Conservation (phyloP, 495 filamentous ascomycete genomes). For the Amorphotheca resinae region DNA sequence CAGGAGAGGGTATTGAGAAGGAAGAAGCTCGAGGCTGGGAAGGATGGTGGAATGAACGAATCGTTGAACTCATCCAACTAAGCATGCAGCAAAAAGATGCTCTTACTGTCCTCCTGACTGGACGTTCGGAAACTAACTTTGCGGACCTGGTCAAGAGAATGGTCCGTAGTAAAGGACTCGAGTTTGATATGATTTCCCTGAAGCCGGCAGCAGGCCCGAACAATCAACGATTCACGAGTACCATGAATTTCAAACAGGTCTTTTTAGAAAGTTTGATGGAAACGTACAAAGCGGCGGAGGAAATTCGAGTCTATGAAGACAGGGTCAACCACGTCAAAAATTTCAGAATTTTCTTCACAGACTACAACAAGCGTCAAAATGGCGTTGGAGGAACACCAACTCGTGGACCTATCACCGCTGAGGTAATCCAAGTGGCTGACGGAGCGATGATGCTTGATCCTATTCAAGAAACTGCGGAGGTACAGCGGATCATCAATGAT, state of each 20-base stretch:
- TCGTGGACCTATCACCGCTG: conserved; percentile 52
- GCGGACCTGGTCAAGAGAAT: conserved; percentile 74
- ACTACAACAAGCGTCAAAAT: conserved; percentile 49
- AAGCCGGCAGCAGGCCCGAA: conserved; percentile 76
- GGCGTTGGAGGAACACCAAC: conserved; percentile 22
- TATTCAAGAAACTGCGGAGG: conserved; percentile 65
- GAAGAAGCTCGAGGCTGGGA: conserved; percentile 80
- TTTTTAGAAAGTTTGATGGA: conserved; percentile 68
- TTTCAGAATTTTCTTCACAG: conserved; percentile 71
- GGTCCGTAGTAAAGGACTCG: conserved; percentile 57
- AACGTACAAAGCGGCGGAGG: conserved; percentile 72
- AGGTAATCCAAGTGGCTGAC: conserved; percentile 84
- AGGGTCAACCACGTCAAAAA: conserved; percentile 50
- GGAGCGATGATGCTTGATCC: conserved; percentile 65
- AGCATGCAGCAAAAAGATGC: conserved; percentile 82
- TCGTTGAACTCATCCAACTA: conserved; percentile 69
- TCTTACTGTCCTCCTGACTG: conserved; percentile 77
- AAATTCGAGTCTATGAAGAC: conserved; percentile 61
- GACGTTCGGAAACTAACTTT: conserved; percentile 68
- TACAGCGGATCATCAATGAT: conserved; percentile 78
- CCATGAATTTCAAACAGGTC: conserved; percentile 77
- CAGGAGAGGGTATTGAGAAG: conserved; percentile 67
- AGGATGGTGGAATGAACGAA: conserved; percentile 96
- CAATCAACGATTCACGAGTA: conserved; percentile 59
- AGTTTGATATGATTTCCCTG: conserved; percentile 81